Evolutionary conservation across 2,329 filamentous ascomycete species (phyloP).

Genomic region (Didymella keratinophila): DNA sequence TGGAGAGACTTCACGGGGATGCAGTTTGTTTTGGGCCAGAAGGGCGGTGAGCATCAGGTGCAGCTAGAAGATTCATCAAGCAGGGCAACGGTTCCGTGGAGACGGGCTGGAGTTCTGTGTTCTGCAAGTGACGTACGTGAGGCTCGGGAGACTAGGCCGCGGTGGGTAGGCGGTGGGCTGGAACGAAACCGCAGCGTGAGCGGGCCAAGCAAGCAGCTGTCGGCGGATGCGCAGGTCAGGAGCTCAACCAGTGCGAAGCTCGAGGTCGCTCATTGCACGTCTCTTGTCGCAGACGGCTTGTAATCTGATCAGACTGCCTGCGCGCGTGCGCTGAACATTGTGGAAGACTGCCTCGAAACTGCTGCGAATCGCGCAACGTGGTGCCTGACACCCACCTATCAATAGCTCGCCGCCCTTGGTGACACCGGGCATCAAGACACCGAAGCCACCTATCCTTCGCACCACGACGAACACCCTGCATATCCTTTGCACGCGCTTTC

Average conservation of each 20-base stretch:
- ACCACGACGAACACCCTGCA: slow-evolving; percentile 14
- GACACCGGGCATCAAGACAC: slow-evolving; percentile 16
- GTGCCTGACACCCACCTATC: slow-evolving; percentile 24
- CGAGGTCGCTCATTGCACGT: neutral
- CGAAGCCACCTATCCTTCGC: slow-evolving; percentile 20
- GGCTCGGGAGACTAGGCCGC: slow-evolving; percentile 11
- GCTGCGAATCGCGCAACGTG: slow-evolving; percentile 31
- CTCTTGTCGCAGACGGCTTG: slow-evolving; percentile 1
- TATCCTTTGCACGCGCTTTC: slow-evolving; percentile 11
- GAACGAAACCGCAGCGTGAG: neutral
- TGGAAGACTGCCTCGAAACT: slow-evolving; percentile 3
- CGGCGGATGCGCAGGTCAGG: slow-evolving; percentile 15
- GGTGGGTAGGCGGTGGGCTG: slow-evolving; percentile 8
- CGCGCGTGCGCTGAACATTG: slow-evolving; percentile 10
- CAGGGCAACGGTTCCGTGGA: slow-evolving; percentile 19
- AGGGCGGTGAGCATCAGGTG: slow-evolving; percentile 19
- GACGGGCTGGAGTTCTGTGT: slow-evolving; percentile 9
- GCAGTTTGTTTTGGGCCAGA: slow-evolving; percentile 7
- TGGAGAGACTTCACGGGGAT: slow-evolving; percentile 4
- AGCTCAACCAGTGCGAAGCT: slow-evolving; percentile 13
- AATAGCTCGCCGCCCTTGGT: slow-evolving; percentile 20
- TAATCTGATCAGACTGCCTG: slow-evolving; percentile 2
- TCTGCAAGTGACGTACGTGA: slow-evolving; percentile 17
- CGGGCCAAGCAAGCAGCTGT: slow-evolving; percentile 6
- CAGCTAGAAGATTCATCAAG: slow-evolving; percentile 10